These are phyloP conservation scores for Fragaria vesca DNA, from an alignment of 306 rosid genomes.

Conservation along the genomic window DNA sequence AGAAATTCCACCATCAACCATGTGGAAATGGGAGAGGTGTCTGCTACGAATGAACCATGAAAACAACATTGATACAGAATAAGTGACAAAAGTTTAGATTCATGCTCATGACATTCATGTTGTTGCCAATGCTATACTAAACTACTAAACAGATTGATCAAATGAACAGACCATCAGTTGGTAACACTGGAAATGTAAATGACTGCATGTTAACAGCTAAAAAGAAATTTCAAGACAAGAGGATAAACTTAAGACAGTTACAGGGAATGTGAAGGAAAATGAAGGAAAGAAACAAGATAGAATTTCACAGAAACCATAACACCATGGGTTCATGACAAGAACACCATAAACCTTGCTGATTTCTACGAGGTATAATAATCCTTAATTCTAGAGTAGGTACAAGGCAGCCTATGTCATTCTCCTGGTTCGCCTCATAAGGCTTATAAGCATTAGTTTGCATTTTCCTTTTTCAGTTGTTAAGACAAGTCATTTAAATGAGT, in stretches of 20 bases:
- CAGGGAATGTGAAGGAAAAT: neutral
- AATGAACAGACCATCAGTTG: neutral
- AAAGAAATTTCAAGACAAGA: neutral
- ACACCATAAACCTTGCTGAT: neutral
- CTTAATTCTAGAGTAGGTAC: neutral
- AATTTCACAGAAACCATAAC: neutral
- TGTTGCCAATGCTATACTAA: neutral
- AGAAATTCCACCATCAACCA: slow-evolving; percentile 6
- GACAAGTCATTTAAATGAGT: neutral
- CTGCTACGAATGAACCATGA: neutral
- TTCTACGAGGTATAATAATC: neutral
- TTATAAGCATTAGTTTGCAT: neutral
- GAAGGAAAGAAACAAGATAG: neutral
- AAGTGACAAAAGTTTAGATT: neutral
- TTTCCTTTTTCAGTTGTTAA: neutral
- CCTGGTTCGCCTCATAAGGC: neutral
- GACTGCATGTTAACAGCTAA: neutral
- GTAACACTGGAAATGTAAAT: neutral
- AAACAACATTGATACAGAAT: neutral
- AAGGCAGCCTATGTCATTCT: neutral
- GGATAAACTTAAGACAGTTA: neutral
- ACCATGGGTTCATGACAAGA: neutral
- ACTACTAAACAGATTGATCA: neutral
- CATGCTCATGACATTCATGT: neutral
- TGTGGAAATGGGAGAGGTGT: neutral